Conservation (phyloP, 805 yeast genomes). For the Metschnikowia matae region DNA sequence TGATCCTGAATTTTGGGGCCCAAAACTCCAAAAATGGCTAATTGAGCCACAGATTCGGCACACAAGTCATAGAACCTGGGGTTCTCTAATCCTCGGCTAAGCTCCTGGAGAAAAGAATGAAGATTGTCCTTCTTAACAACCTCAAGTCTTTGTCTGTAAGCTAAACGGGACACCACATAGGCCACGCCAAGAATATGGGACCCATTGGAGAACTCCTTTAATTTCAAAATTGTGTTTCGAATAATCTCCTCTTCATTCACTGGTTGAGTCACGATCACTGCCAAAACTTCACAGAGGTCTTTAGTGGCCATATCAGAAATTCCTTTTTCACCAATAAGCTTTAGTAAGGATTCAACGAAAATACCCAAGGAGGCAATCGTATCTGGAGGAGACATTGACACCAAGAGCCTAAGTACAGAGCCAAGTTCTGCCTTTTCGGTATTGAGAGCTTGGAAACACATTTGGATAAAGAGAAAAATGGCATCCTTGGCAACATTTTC, state of each 20-base stretch:
- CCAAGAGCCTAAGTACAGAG: conserved; percentile 28
- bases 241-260: conserved; percentile 10
- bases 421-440: conserved; percentile 30
- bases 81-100: conserved; percentile 19
- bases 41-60: conserved; percentile 40
- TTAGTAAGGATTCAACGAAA: conserved; percentile 21
- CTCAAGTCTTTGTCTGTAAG: conserved; percentile 23
- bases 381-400: conserved; percentile 29
- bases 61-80: conserved; percentile 23
- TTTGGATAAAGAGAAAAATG: conserved; percentile 24
- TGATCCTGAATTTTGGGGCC: conserved; percentile 30
- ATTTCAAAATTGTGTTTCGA: not conserved
- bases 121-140: conserved; percentile 6
- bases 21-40: conserved; percentile 44
- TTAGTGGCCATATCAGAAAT: conserved; percentile 21
- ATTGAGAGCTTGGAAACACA: conserved; percentile 36
- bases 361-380: conserved; percentile 21
- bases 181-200: conserved; percentile 32
- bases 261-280: conserved; percentile 47
- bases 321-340: conserved; percentile 20
- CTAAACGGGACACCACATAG: conserved; percentile 45
- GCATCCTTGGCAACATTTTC: conserved; percentile 11
- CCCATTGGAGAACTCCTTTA: not conserved
- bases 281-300: conserved; percentile 44
- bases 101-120: conserved; percentile 6